phyloP scores from a whole-genome alignment of 441 rosid species.

The Erysimum pusillum region DNA sequence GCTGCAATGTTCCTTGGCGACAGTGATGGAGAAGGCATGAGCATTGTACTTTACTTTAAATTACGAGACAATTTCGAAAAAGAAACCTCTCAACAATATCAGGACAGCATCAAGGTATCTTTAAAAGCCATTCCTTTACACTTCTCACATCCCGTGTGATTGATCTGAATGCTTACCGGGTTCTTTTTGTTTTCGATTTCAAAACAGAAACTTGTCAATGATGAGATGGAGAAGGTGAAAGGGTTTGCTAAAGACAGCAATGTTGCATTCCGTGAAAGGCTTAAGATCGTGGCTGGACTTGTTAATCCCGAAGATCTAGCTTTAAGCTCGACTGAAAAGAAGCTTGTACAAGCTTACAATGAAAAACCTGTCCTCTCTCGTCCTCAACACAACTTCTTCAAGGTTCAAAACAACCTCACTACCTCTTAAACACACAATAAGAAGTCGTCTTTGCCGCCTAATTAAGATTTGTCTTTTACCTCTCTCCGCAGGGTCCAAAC shows the following conservation, averaged over 20 bases:
- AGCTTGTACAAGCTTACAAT: slow-evolving; percentile 78
- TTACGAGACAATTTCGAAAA: slow-evolving; percentile 66
- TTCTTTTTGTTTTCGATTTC: neutral
- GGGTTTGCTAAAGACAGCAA: slow-evolving; percentile 84
- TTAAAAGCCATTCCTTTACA: neutral
- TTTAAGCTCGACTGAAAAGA: slow-evolving; percentile 81
- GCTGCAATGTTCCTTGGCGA: slow-evolving; percentile 92
- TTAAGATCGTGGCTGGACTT: slow-evolving; percentile 82
- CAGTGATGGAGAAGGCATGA: slow-evolving; percentile 93
- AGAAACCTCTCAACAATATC: slow-evolving; percentile 67
- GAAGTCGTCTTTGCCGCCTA: neutral
- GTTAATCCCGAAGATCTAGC: slow-evolving; percentile 86
- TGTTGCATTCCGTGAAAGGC: slow-evolving; percentile 90
- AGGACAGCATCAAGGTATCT: slow-evolving; percentile 75
- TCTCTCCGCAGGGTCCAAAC: slow-evolving; percentile 69
- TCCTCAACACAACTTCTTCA: slow-evolving; percentile 85
- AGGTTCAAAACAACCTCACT: slow-evolving; percentile 47
- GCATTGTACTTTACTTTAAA: slow-evolving; percentile 87
- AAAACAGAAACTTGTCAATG: slow-evolving; percentile 78
- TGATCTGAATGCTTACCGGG: slow-evolving; percentile 12
- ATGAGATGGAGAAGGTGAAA: slow-evolving; percentile 87
- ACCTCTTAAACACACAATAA: slow-evolving; percentile 21
- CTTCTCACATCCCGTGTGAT: slow-evolving; percentile 4
- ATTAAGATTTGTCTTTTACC: neutral
- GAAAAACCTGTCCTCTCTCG: slow-evolving; percentile 97